A percentile compares a stretch with the other conserved stretches of the same genome.
phyloP scores from a whole-genome alignment of 768 basidiomycete species.

The Coprinopsis strossmayeri region DNA sequence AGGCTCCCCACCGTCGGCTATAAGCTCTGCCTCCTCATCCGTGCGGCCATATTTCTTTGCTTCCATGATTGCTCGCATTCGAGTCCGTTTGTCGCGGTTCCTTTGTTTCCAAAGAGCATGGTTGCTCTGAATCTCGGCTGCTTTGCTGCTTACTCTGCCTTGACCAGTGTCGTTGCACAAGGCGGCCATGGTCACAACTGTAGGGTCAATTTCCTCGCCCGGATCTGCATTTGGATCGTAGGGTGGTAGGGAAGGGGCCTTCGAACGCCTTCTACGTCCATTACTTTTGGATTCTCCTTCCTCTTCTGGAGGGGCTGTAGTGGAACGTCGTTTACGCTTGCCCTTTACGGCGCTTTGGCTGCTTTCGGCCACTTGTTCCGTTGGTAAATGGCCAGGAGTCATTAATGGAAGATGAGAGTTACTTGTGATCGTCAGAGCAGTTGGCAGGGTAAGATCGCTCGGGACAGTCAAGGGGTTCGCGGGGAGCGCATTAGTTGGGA shows the following conservation, averaged over 20 bases:
- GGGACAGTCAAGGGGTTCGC: background rate
- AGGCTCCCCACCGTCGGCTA: conserved; percentile 10
- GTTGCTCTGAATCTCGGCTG: conserved; percentile 61
- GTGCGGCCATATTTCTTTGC: conserved; percentile 67
- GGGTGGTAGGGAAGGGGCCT: conserved; percentile 45
- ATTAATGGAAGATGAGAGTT: background rate
- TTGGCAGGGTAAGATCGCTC: background rate
- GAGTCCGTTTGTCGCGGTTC: conserved; percentile 59
- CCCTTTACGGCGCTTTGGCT: conserved; percentile 9
- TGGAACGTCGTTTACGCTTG: conserved; percentile 15
- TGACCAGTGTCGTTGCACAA: conserved; percentile 74
- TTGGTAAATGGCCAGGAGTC: too few relatives aligned
- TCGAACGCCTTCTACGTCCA: conserved; percentile 31
- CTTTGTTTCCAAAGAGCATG: conserved; percentile 67
- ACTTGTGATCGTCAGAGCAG: background rate
- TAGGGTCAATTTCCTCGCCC: conserved; percentile 79
- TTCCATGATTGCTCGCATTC: conserved; percentile 59
- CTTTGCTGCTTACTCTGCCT: conserved; percentile 75
- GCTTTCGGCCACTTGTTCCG: background rate
- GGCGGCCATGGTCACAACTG: conserved; percentile 73
- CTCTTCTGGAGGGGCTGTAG: background rate
- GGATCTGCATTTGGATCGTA: conserved; percentile 58
- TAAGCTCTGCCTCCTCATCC: conserved; percentile 32
- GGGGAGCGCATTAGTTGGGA: background rate
- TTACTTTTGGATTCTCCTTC: conserved; percentile 20